A percentile compares a stretch with the other conserved stretches of the same genome.
These are phyloP conservation scores for Fraxinus platypoda DNA, from an alignment of 305 asterid genomes.

Conservation along the genomic window DNA sequence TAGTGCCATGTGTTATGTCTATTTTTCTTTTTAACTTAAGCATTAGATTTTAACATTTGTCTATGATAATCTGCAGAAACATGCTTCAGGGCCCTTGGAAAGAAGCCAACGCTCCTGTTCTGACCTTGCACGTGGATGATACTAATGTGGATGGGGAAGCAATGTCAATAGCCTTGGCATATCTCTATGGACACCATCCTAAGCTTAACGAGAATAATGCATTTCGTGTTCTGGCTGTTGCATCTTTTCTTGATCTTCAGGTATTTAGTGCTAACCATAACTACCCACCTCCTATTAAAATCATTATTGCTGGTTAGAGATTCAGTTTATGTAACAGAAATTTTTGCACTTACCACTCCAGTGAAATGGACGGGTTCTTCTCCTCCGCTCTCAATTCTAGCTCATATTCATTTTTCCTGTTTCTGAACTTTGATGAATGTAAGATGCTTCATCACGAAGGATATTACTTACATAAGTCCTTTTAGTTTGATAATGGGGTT, in stretches of 20 bases:
- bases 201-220: constrained; percentile 76
- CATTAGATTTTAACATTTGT: not conserved
- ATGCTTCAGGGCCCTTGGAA: constrained; percentile 99
- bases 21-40: not conserved
- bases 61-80: constrained; percentile 52
- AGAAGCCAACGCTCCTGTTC: constrained; percentile 85
- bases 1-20: not conserved
- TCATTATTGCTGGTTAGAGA: not conserved
- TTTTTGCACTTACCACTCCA: not conserved
- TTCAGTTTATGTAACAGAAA: constrained; percentile 3
- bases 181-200: constrained; percentile 90
- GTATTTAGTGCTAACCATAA: constrained; percentile 30
- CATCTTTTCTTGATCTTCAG: constrained; percentile 95
- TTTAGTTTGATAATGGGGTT: not conserved
- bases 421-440: constrained; percentile 1
- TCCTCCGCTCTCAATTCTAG: not conserved
- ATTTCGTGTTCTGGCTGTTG: constrained; percentile 91
- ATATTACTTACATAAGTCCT: not conserved
- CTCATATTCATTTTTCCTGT: not conserved
- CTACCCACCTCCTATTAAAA: not conserved
- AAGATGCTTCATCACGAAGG: not conserved
- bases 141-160: constrained; percentile 84
- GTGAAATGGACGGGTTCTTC: not conserved
- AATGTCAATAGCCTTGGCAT: constrained; percentile 77
- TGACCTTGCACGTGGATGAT: constrained; percentile 87